Base-by-base conservation (phyloP, 2,329 filamentous ascomycete genomes). In the Sodiomyces alkalinus region DNA sequence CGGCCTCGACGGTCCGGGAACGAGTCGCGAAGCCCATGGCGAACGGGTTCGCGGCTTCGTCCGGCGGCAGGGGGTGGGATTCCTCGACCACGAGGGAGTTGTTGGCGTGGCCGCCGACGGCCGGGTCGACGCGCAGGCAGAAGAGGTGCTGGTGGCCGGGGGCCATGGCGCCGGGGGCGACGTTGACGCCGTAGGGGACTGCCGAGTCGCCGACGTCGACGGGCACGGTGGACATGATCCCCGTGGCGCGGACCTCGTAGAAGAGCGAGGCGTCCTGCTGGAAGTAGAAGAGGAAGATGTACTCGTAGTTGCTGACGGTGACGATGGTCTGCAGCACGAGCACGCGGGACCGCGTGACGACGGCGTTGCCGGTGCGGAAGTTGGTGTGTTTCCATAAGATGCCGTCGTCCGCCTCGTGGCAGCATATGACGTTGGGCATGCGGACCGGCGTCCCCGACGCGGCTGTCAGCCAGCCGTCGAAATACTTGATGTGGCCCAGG, bases 61-160 rank as follows among this genome's bases (percentile, higher is more conserved):
- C 33, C 31, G 58, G 48, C 0, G 64, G 60, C 40, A 74, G 52
- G 0, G 55, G 26, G 6, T 46, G 37, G 1, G 48, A 47, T 20
- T 59, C 54, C 16, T 58, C 51, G 1, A 53, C 33, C 2, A 49
- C 42, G 2, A 74, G 47, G 0, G 66, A 65, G 44, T 76, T 77
- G 2, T 48, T 43, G n/a, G n/a, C n/a, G 38, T 64, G 53, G 0
- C 71, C 70, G 38, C 77, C 71, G 22, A 78, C 55, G 3, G 68
- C 65, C 0, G 72, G 68, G 39, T 80, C 74, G n/a, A 79, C 65
- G 1, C 73, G 61, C 17, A 72, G 45, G n/a, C 57, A 63, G 42
- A 80, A 79, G 20, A 80, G 58, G 45, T 80, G 73, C 41, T 80
- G 74, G 34, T 80, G 74, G 42, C 77, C 74, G 14, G 71, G 68